Base-by-base conservation (phyloP, 768 basidiomycete genomes). In the Pholiota microspora region DNA sequence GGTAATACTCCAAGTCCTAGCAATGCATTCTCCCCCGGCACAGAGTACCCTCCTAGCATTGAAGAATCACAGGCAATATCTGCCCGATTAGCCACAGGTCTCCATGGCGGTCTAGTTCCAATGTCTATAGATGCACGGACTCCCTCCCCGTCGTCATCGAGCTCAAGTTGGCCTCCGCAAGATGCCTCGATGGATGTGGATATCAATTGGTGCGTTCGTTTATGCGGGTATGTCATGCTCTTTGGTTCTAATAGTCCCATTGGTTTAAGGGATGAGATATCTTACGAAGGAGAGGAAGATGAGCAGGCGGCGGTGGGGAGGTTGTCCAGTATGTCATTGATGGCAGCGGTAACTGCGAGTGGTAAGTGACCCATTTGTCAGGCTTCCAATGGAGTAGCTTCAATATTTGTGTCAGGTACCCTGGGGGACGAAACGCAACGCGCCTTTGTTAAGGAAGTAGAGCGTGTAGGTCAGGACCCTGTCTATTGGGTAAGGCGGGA, bases 261-360 rank as follows among this genome's bases (percentile, higher is more conserved):
- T 42, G n/a, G 32, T 53, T 28, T 34, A 64, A n/a, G 63, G 57
- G 59, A 62, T 35, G 61, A 63, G 15, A 57, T 64, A 24, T 53
- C 66, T 56, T 67, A 63, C 45, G 62, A 59, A 18, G 69, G 74
- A 28, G 69, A 72, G 18, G 69, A 73, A 10, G 77, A 77, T 27
- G 81, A 92, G 60, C 92, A 95, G 66, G 91, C 88, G 12, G 84
- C 89, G 4, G 79, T 93, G 16, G 95, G 95, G 4, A 80, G 93
- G 54, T 75, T 96, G 46, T 90, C 92, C 4, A 92, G 92, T 62
- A 94, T 97, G 93, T 92, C 91, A 66, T 73, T 97, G 48, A 90
- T 96, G 75, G 94, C 94, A 34, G 86, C 92, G 7, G 84, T 94
- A 10, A 82, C 89, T 27, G 90, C 92, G 24, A 85, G 83, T 58